A percentile compares a stretch with the other conserved stretches of the same genome.
Evolutionary conservation across 2,329 filamentous ascomycete species (phyloP).

Genomic region (Xylaria sp.): DNA sequence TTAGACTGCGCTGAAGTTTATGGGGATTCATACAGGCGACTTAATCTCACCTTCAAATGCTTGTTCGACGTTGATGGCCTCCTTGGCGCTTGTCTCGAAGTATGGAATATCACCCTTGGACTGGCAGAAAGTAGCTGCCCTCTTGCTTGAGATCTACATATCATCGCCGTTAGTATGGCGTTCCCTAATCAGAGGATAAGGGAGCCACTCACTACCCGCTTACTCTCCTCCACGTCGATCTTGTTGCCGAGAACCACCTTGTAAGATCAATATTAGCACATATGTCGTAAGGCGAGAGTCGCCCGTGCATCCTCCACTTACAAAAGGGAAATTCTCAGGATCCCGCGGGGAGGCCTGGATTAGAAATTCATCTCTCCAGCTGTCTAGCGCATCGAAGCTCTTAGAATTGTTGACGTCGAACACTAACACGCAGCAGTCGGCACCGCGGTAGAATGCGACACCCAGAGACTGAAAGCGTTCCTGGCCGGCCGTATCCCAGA

Average conservation of each 20-base stretch:
- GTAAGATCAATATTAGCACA: slow-evolving; percentile 10
- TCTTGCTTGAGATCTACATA: slow-evolving; percentile 86
- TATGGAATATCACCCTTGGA: slow-evolving; percentile 98
- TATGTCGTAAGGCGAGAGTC: not conserved
- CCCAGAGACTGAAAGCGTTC: slow-evolving; percentile 97
- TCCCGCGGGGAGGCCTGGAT: slow-evolving; percentile 97
- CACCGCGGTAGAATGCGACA: slow-evolving; percentile 96
- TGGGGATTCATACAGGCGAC: slow-evolving; percentile 8
- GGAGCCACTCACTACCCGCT: slow-evolving; percentile 76
- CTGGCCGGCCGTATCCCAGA: slow-evolving; percentile 98
- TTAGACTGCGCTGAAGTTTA: not conserved
- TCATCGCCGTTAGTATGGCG: slow-evolving; percentile 40
- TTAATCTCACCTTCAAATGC: slow-evolving; percentile 70
- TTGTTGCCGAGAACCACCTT: slow-evolving; percentile 98
- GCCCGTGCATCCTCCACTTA: slow-evolving; percentile 59
- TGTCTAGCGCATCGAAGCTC: slow-evolving; percentile 98
- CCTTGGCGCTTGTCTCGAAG: slow-evolving; percentile 99
- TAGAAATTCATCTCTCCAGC: slow-evolving; percentile 97
- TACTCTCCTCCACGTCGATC: slow-evolving; percentile 98
- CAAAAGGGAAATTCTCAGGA: slow-evolving; percentile 97
- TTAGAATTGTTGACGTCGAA: slow-evolving; percentile 99
- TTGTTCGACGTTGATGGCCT: slow-evolving; percentile 96
- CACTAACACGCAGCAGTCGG: slow-evolving; percentile 97
- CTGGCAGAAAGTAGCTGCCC: slow-evolving; percentile 97
- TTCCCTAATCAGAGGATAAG: not conserved